These are phyloP conservation scores for Chalciporus sphaerocephalus DNA, from an alignment of 768 basidiomycete species.

Conservation along the genomic window DNA sequence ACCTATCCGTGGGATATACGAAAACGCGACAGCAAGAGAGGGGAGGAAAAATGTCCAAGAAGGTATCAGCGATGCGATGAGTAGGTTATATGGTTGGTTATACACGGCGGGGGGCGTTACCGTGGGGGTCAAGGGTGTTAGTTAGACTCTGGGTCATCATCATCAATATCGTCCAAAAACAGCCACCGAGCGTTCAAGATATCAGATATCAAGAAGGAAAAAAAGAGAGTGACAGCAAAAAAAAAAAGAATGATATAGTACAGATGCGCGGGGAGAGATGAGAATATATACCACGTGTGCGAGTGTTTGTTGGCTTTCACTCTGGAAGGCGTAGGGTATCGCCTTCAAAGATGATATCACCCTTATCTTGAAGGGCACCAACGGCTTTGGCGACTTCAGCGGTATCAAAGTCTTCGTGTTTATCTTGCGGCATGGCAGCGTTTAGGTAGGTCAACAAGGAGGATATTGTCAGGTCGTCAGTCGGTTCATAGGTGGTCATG, in stretches of 20 bases:
- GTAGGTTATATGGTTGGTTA: too few relatives aligned
- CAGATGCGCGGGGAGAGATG: slow-evolving; percentile 1
- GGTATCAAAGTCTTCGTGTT: slow-evolving; percentile 80
- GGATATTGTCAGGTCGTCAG: slow-evolving; percentile 68
- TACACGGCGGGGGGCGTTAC: too few relatives aligned
- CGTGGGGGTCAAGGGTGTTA: neutral
- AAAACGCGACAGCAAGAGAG: slow-evolving; percentile 13
- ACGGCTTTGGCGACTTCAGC: slow-evolving; percentile 58
- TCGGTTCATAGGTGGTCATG: slow-evolving; percentile 58
- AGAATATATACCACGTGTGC: neutral
- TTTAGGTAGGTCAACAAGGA: slow-evolving; percentile 68
- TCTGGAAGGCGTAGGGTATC: slow-evolving; percentile 36
- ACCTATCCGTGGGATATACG: too few relatives aligned
- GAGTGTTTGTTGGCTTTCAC: slow-evolving; percentile 1
- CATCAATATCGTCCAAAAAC: slow-evolving; percentile 5
- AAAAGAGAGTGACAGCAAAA: too few relatives aligned
- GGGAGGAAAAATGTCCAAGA: slow-evolving; percentile 18
- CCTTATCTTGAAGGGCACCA: slow-evolving; percentile 43
- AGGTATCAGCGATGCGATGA: slow-evolving; percentile 15
- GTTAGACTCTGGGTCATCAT: too few relatives aligned
- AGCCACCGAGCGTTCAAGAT: slow-evolving; percentile 19
- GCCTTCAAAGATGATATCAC: slow-evolving; percentile 48
- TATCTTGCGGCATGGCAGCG: slow-evolving; percentile 70
- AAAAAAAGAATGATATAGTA: slow-evolving; percentile 14
- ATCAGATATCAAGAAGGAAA: too few relatives aligned